Evolutionary conservation across 208 protist species (phyloP).

Genomic region (Porcisia hertigi): DNA sequence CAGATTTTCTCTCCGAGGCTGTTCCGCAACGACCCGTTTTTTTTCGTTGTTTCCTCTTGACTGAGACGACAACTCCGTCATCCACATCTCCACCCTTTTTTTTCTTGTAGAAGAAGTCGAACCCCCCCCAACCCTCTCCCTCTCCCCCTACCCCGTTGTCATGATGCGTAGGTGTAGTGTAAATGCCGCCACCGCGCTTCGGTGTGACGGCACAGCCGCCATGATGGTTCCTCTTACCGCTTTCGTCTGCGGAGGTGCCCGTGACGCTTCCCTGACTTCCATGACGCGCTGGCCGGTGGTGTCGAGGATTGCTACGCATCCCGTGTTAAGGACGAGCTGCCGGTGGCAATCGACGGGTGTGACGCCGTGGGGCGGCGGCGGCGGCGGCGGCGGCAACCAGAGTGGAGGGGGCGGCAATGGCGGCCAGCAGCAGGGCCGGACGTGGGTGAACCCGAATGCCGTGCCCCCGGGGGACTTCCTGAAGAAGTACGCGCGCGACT

Average conservation of each 20-base stretch:
- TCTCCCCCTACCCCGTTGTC: not conserved
- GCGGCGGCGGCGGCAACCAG: slow-evolving; percentile 30
- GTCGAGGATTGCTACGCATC: not conserved
- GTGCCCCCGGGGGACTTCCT: slow-evolving; percentile 91
- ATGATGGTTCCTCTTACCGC: not conserved
- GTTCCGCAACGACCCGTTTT: too few relatives aligned
- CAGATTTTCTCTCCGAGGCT: too few relatives aligned
- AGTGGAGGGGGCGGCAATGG: slow-evolving; percentile 24
- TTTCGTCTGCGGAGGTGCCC: not conserved
- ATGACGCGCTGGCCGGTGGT: not conserved
- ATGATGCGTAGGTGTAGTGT: slow-evolving; percentile 20
- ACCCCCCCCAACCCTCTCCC: too few relatives aligned
- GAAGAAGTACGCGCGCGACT: slow-evolving; percentile 97
- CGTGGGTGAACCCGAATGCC: slow-evolving; percentile 89
- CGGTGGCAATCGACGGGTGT: slow-evolving; percentile 36
- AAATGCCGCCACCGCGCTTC: slow-evolving; percentile 11
- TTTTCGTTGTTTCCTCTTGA: too few relatives aligned
- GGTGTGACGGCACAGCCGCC: not conserved
- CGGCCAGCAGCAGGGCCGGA: slow-evolving; percentile 65
- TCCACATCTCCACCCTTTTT: too few relatives aligned
- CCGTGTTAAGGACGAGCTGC: not conserved
- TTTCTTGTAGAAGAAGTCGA: too few relatives aligned
- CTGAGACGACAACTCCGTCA: too few relatives aligned
- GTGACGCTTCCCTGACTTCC: not conserved
- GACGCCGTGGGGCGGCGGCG: slow-evolving; percentile 71